Base-by-base conservation (phyloP, 148 eudicot species). In the Chenopodium album region DNA sequence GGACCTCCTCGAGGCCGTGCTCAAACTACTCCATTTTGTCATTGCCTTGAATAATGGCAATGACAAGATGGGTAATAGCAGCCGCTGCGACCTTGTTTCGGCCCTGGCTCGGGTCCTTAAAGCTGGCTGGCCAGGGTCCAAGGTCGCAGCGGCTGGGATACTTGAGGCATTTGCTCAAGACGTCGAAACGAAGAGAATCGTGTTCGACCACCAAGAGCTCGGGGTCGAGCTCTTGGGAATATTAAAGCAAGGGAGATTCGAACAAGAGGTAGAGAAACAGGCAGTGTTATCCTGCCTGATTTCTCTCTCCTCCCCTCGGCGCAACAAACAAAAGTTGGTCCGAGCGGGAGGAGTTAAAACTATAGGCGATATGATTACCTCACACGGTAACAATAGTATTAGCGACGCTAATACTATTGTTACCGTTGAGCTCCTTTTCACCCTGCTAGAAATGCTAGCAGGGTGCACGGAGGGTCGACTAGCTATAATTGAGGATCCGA, bases 391-490 rank as follows among this genome's bases (percentile, higher is more conserved):
- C n/a, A 44, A 69, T 48, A 74, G 3, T 74, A 34, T 34, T 34
- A 34, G 37, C 37, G 37, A 3, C 2, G 2, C 2, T 34, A 31
- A 26, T 48, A 12, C 7, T 52, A 28, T 26, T n/a, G 6, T 41
- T 4, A 60, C 23, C 1, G 13, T 71, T 22, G 97, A 93, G 47
- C 79, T 73, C 4, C 76, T 76, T 8, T 44, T 93, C 72, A 88
- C 82, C 73, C 74, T 89, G 1, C 54, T 92, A 10, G 95, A 93
- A 66, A 83, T 83, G 85, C 47, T 85, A 14, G 82, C 88, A 9
- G 81, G 90, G 63, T 85, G 90, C 56, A 79, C 82, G n/a, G 97
- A 92, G 73, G 97, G 95, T 11, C 80, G 97, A n/a, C 71, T 9
- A 1, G 91, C 91, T 76, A 88, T 93, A 1, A 78, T 86, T 1